Base-by-base conservation (phyloP, 495 filamentous ascomycete genomes). In the Penicillium malachiteum region DNA sequence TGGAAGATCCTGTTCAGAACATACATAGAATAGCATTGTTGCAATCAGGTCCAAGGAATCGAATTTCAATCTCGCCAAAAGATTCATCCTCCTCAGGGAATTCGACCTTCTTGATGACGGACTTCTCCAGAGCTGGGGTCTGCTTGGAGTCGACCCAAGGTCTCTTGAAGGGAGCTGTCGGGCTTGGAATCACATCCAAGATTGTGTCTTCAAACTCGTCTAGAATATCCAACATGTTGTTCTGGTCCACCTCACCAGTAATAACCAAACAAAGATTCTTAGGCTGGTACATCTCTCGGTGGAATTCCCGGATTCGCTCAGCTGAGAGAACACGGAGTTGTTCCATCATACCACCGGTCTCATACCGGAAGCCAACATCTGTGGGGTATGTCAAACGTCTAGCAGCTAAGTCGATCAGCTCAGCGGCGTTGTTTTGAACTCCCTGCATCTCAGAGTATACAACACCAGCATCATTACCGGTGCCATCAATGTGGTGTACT, bases 381-480 rank as follows among this genome's bases (percentile, higher is more conserved):
- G 93, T 84, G 1, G 93, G 94, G 64, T 97, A 99, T 18, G 95
- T 78, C 51, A 93, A 74, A 4, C 88, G 84, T 16, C 86, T 83
- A 26, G 88, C 86, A 55, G 80, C 78, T 49, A 96, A 78, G 52
- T 93, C 88, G 81, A 97, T 96, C 34, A 97, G 83, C 67, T 96
- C 89, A 12, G 74, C 73, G 55, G 86, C 82, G 14, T 80, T 87
- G 65, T 96, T 96, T 68, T 99, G 88, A 1, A 94, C 84, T 10
- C 84, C 95, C 68, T 99, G 94, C 94, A 99, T 97, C 71, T 99
- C 94, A 1, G 95, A 97, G 74, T 97, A 99, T 16, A 97, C 94
- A 4, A 98, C 94, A 57, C 92, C 94, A 26, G 94, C 94, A 80
- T 99, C 95, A 59, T 97, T 86, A 45, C 93, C 94, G 53, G 85